Conservation (phyloP, 1,284 basidiomycete genomes). For the Pseudozyma tsukubaensis region DNA sequence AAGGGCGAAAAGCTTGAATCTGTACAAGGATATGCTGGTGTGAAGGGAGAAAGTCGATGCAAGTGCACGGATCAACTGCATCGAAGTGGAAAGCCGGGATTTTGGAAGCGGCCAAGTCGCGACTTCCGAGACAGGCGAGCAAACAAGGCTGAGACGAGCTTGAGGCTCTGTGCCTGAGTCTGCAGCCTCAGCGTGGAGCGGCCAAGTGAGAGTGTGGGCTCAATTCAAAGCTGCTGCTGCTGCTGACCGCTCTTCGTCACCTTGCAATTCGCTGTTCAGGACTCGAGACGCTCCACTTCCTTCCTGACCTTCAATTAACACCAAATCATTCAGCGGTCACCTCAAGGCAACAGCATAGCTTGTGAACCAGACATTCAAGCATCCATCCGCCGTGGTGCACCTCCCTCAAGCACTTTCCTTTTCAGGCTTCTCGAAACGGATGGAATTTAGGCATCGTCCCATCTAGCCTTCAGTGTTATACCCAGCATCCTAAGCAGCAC, state of each 20-base stretch:
- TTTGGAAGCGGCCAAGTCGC: not conserved
- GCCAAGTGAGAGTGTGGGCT: not conserved
- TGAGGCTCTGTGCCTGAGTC: not conserved
- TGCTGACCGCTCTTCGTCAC: not conserved
- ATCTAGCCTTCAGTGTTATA: not conserved
- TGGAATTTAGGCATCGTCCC: not conserved
- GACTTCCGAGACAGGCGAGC: not conserved
- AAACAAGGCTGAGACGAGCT: not conserved
- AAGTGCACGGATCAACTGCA: not conserved
- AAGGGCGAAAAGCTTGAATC: too few relatives aligned
- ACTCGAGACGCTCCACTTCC: too few relatives aligned
- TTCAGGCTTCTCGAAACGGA: not conserved
- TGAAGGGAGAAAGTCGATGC: not conserved
- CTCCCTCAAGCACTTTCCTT: not conserved
- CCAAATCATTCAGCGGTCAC: not conserved
- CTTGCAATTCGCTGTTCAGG: not conserved
- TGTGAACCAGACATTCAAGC: not conserved
- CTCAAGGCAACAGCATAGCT: too few relatives aligned
- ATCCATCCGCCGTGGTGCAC: constrained; percentile 1
- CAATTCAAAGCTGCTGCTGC: not conserved
- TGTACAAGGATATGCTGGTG: too few relatives aligned
- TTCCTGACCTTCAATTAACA: not conserved
- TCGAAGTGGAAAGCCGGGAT: not conserved
- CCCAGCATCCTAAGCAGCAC: not conserved
- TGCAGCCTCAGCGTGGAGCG: not conserved